Percentiles rank a stretch among this genome's conserved stretches.
Evolutionary conservation across 495 filamentous ascomycete genomes (phyloP).

Genomic region (Ascobolus immersus): DNA sequence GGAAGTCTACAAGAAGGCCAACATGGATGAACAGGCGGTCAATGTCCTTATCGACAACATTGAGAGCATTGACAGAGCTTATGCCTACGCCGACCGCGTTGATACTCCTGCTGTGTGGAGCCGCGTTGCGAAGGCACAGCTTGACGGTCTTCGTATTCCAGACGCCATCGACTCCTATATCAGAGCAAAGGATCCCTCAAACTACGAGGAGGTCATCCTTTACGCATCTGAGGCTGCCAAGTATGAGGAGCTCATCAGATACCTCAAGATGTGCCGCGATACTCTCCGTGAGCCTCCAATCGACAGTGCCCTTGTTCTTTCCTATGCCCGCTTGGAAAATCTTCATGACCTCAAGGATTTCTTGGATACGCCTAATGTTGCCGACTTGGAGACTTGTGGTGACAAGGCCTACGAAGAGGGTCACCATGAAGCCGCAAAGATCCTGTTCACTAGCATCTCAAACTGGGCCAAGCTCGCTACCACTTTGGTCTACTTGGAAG

Average conservation of each 20-base stretch:
- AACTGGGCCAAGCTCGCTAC: constrained; percentile 99
- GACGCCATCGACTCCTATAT: constrained; percentile 96
- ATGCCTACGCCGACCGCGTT: constrained; percentile 86
- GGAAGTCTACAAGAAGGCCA: constrained; percentile 94
- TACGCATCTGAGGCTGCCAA: constrained; percentile 88
- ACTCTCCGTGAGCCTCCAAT: constrained; percentile 82
- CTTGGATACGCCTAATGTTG: constrained; percentile 76
- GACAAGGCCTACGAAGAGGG: constrained; percentile 95
- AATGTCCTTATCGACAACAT: constrained; percentile 90
- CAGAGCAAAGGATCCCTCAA: constrained; percentile 71
- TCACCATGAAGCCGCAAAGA: constrained; percentile 88
- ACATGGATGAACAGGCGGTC: constrained; percentile 60
- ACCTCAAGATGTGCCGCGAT: constrained; percentile 87
- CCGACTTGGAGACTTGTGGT: constrained; percentile 81
- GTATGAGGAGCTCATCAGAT: constrained; percentile 94
- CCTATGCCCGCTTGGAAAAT: constrained; percentile 73
- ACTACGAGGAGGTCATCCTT: constrained; percentile 89
- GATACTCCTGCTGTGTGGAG: constrained; percentile 98
- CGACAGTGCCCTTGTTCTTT: constrained; percentile 82
- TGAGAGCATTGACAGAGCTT: constrained; percentile 93
- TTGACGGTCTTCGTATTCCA: constrained; percentile 78
- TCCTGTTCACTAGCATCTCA: constrained; percentile 93
- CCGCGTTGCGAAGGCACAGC: constrained; percentile 90
- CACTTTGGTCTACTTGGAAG: constrained; percentile 79
- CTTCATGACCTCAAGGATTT: constrained; percentile 91